A percentile compares a stretch with the other conserved stretches of the same genome.
These are phyloP conservation scores for Verticillium alfalfae DNA, from an alignment of 2,329 filamentous ascomycete species.

Conservation along the genomic window DNA sequence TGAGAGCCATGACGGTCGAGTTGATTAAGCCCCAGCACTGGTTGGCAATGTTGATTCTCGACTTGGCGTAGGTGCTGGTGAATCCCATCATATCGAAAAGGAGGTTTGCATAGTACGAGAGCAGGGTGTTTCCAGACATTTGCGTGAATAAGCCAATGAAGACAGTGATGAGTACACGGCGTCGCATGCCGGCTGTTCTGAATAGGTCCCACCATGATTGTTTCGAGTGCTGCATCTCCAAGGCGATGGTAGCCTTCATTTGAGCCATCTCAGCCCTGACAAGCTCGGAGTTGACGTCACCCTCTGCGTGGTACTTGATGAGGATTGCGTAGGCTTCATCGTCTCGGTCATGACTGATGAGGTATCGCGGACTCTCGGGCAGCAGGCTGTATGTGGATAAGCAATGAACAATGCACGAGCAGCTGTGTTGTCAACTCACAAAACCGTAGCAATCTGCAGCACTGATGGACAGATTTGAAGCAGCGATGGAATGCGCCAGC, in stretches of 20 bases:
- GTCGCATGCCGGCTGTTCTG: conserved; percentile 40
- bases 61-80: conserved; percentile 32
- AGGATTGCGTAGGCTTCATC: conserved; percentile 23
- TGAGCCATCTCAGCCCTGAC: conserved; percentile 55
- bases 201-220: conserved; percentile 47
- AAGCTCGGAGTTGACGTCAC: conserved; percentile 39
- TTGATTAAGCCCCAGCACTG: conserved; percentile 39
- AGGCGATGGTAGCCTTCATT: conserved; percentile 49
- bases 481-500: conserved; percentile 37
- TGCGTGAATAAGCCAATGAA: conserved; percentile 48
- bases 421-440: conserved; percentile 26
- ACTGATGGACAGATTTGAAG: conserved; percentile 38
- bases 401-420: neutral
- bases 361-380: conserved; percentile 24
- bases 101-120: conserved; percentile 41
- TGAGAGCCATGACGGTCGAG: conserved; percentile 31
- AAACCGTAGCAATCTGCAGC: conserved; percentile 30
- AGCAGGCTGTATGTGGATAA: conserved; percentile 6
- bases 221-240: conserved; percentile 45
- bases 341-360: conserved; percentile 18
- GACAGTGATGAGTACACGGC: conserved; percentile 39
- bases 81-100: conserved; percentile 40
- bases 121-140: conserved; percentile 43
- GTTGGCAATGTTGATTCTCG: conserved; percentile 38
- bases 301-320: conserved; percentile 43